Conservation (phyloP, 2,329 filamentous ascomycete genomes). For the Beauveria caledonica region DNA sequence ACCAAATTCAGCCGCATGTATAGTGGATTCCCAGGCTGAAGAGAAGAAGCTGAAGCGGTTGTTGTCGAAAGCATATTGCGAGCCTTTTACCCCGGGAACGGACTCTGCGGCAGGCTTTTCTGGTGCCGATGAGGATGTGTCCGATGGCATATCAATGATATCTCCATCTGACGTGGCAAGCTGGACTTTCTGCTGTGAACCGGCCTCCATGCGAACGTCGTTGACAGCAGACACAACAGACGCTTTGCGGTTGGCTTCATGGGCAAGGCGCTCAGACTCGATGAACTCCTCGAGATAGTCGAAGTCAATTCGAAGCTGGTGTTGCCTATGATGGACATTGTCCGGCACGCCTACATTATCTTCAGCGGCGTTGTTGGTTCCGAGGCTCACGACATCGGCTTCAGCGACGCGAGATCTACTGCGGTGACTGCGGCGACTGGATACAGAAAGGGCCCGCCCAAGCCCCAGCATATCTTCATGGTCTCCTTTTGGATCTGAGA, state of each 20-base stretch:
- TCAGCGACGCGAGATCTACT: conserved; percentile 53
- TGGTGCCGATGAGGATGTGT: conserved; percentile 29
- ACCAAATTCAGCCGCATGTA: conserved; percentile 82
- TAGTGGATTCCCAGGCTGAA: conserved; percentile 85
- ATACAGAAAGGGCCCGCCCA: conserved; percentile 62
- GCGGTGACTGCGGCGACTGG: conserved; percentile 52
- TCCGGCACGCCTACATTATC: conserved; percentile 87
- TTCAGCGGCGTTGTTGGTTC: conserved; percentile 63
- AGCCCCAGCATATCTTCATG: conserved; percentile 51
- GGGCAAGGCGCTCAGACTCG: conserved; percentile 45
- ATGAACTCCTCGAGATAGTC: conserved; percentile 93
- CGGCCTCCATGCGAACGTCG: conserved; percentile 24
- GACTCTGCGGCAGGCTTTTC: conserved; percentile 39
- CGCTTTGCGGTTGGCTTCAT: conserved; percentile 41
- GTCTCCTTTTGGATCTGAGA: conserved; percentile 39
- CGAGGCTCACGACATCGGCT: conserved; percentile 53
- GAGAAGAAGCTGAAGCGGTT: conserved; percentile 97
- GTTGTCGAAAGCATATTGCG: conserved; percentile 40
- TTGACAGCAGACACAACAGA: conserved; percentile 28
- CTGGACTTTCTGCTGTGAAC: conserved; percentile 23
- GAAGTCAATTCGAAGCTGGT: conserved; percentile 80
- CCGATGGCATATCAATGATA: conserved; percentile 44
- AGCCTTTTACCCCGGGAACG: conserved; percentile 28
- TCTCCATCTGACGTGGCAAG: conserved; percentile 48
- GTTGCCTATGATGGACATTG: conserved; percentile 45